Base-by-base conservation (phyloP, 83 land plant genomes). In the Picea engelmannii region DNA sequence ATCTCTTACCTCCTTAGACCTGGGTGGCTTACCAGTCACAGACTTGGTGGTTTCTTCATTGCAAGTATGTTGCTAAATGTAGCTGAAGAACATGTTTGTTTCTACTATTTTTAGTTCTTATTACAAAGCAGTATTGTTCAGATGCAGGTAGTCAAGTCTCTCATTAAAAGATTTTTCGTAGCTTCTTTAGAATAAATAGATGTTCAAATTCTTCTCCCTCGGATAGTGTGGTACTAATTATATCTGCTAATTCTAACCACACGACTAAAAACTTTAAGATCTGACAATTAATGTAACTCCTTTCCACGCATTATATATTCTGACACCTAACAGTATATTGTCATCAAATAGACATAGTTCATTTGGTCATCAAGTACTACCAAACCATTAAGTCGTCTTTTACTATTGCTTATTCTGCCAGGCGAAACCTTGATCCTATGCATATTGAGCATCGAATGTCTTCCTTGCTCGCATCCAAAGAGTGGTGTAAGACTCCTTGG, bases 11-110 rank as follows among this genome's bases (percentile, higher is more conserved):
- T 83, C 85, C 6, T 82, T 97, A 80, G 98, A 96, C 88, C 80
- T 97, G 80, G 99, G 99, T 38, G 99, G 99, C 11, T 84, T 95
- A 20, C 95, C 93, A 31, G 93, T 97, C 59, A 91, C 94, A 78
- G 98, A 97, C 86, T 66, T n/a, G 64, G 88, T 85, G 21, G 76
- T 97, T 21, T 65, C 59, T 52, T 92, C 95, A 25, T 86, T 97
- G 65, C 93, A 91, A 91, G 99, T 97, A 62, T 58, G 88, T 58
- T 69, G 20, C 17, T 62, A 69, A 52, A 64, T 62, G 24, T 82
- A 40, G 23, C 38, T 12, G 5, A 52, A 38, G 60, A 68, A 25
- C 52, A 25, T 31, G n/a, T 82, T 24, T 66, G 70, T 49, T 17
- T 69, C 58, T 52, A 62, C 65, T 38, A 40, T 25, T 65, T 38